Percentiles rank a stretch among this genome's conserved stretches.
Evolutionary conservation across 331 rosid genomes (phyloP).

Genomic region (Rhamnella rubrinervis): DNA sequence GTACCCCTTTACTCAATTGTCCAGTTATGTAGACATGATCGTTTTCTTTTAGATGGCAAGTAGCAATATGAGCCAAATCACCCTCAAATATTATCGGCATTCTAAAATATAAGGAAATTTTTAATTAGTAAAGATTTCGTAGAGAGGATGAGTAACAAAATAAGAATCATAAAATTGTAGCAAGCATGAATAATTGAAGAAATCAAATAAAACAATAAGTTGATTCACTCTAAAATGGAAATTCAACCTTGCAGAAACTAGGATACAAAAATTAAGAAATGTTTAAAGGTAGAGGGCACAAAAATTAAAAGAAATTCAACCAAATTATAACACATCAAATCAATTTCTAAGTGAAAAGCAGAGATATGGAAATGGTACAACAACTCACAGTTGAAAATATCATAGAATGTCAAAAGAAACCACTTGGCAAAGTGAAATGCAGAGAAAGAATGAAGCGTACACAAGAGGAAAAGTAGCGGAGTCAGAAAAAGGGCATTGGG

Average conservation of each 20-base stretch:
- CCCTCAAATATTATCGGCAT: constrained; percentile 62
- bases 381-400: too few species aligned
- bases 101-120: constrained; percentile 19
- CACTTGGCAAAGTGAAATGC: not conserved
- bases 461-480: constrained; percentile 22
- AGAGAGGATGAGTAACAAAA: not conserved
- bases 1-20: constrained; percentile 35
- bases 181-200: not conserved
- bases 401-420: not conserved
- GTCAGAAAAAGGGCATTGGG: not conserved
- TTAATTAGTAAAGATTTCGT: not conserved
- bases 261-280: too few species aligned
- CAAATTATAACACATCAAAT: too few species aligned
- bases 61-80: constrained; percentile 60
- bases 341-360: too few species aligned
- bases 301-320: too few species aligned
- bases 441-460: constrained; percentile 12
- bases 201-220: not conserved
- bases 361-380: too few species aligned
- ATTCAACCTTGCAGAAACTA: too few species aligned
- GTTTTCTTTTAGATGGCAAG: constrained; percentile 46
- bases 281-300: too few species aligned
- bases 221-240: too few species aligned
- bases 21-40: constrained; percentile 58
- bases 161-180: too few species aligned